These are phyloP conservation scores for Pseudocercospora crystallina DNA, from an alignment of 2,329 filamentous ascomycete species.

Conservation along the genomic window DNA sequence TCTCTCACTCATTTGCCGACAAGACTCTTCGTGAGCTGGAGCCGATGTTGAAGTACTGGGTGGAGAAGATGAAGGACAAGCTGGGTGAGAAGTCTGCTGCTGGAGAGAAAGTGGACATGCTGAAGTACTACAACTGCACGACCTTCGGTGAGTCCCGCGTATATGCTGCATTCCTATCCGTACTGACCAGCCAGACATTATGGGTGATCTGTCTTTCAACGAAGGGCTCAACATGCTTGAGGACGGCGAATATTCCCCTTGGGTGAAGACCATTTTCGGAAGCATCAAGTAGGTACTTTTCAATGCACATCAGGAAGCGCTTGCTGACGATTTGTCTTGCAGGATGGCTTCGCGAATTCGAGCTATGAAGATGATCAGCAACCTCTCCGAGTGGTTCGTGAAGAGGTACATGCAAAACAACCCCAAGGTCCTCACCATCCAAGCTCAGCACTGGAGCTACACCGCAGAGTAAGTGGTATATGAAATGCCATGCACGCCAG, in stretches of 20 bases:
- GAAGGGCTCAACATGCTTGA: constrained; percentile 34
- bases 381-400: constrained; percentile 16
- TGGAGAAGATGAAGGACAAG: constrained; percentile 25
- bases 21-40: constrained; percentile 33
- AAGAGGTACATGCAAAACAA: constrained; percentile 18
- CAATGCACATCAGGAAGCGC: no score
- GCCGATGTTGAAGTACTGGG: constrained; percentile 32
- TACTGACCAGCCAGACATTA: constrained; percentile 27
- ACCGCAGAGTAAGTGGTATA: constrained; percentile 10
- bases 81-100: constrained; percentile 21
- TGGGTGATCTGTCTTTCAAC: constrained; percentile 33
- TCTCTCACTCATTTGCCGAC: constrained; percentile 32
- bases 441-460: constrained; percentile 28
- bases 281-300: constrained; percentile 20
- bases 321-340: no score
- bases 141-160: constrained; percentile 19
- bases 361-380: constrained; percentile 9
- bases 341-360: constrained; percentile 9
- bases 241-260: constrained; percentile 28
- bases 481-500: no score
- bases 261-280: constrained; percentile 31
- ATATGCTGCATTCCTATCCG: neutral
- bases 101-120: constrained; percentile 28
- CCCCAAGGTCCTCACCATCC: constrained; percentile 10
- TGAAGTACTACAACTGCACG: constrained; percentile 34